Evolutionary conservation across 2,329 filamentous ascomycete genomes (phyloP), one percentile per base, ranked within the genome.

Genomic region (Hymenoscyphus repandus): DNA sequence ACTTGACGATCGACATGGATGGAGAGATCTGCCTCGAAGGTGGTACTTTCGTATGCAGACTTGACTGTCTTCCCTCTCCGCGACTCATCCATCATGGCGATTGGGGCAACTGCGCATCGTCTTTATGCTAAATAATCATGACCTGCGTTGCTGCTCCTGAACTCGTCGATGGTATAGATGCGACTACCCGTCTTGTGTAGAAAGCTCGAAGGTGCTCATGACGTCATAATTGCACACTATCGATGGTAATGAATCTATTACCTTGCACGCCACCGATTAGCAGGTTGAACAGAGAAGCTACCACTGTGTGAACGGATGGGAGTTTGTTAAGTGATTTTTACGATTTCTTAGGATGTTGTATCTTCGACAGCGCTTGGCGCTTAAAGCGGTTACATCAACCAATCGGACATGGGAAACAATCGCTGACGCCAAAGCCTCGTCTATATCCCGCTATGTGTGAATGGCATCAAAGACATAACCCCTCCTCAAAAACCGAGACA

Each of bases 11-110:
- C 85, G 46, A 96, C 87, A 62, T 88, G 83, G 60, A 96, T 91
- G 1, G 85, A 88, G 47, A 87, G 85, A 69, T 95, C 86, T 56
- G 85, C 80, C 60, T 90, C 89, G 61, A 96, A 96, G 32, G 88
- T 95, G 49, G 88, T 83, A 68, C 90, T 95, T 57, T 95, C 88
- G 59, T 83, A 90, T 36, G 89, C 86, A 50, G 82, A 83, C 62
- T 79, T 81, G 60, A 84, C 78, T 32, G 71, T 67, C 65, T 82
- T 83, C 18, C 72, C 74, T 68, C 79, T 82, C 62, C 76, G 80
- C 52, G 58, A 58, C 53, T 66, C 64, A 30, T 66, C 64, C 62
- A 65, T 67, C 51, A 59, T 63, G 13, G 27, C 37, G 31, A 11
- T 12, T 30, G 15, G 41, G 36, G 36, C 31, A 32, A 30, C 38